phyloP scores from a whole-genome alignment of 306 rosid genomes.

The Delonix regia region DNA sequence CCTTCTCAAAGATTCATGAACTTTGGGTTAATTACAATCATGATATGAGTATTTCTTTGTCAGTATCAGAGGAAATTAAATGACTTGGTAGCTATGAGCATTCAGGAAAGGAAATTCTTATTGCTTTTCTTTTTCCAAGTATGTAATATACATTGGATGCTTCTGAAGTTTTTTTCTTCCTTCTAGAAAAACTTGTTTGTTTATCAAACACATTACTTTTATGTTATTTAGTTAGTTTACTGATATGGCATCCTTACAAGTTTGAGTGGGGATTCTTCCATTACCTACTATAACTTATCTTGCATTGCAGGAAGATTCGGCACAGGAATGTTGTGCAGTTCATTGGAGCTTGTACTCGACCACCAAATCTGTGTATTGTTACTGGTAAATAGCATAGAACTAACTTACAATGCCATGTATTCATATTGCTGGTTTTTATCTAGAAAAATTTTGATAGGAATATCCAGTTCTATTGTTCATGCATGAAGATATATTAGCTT shows the following conservation, averaged over 20 bases:
- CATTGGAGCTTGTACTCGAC: conserved; percentile 92
- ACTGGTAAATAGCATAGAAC: conserved; percentile 65
- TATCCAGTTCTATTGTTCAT: background rate
- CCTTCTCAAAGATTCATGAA: conserved; percentile 29
- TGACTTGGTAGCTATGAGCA: conserved; percentile 18
- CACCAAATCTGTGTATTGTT: conserved; percentile 91
- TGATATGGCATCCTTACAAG: conserved; percentile 22
- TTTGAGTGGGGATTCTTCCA: conserved; percentile 29
- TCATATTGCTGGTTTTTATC: conserved; percentile 13
- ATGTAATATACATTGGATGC: conserved; percentile 26
- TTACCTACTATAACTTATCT: conserved; percentile 22
- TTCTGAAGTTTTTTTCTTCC: conserved; percentile 19
- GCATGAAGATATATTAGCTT: background rate
- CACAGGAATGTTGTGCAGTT: conserved; percentile 99
- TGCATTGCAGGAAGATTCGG: conserved; percentile 82
- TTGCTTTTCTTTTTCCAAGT: background rate
- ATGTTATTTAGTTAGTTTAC: conserved; percentile 17
- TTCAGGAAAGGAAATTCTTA: conserved; percentile 22
- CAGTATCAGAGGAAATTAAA: background rate
- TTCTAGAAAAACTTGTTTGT: background rate
- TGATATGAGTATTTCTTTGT: background rate
- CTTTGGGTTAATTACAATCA: conserved; percentile 25
- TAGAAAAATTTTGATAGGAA: conserved; percentile 1
- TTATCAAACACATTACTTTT: background rate
- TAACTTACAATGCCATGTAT: background rate